phyloP scores from a whole-genome alignment of 78 protist species.

The Guillardia theta region DNA sequence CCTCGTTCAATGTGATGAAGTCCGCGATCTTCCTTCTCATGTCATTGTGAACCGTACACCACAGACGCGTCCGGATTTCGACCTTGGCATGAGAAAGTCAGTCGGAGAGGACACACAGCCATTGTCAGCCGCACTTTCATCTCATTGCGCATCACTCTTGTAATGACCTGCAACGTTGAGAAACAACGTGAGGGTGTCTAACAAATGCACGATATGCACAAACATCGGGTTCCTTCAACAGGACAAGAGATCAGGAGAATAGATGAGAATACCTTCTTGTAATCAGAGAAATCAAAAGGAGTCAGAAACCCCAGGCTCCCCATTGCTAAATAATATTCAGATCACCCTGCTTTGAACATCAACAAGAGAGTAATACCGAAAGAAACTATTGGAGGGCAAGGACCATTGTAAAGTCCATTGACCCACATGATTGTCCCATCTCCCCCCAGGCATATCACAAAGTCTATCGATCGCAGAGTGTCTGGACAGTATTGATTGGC shows the following conservation, averaged over 20 bases:
- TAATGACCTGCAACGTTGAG: too few species aligned
- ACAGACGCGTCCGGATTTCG: not conserved
- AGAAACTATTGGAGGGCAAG: constrained; percentile 76
- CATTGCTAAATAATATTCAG: not conserved
- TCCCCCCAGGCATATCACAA: constrained; percentile 87
- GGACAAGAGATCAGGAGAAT: too few species aligned
- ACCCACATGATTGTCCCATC: constrained; percentile 90
- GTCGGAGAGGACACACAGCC: too few species aligned
- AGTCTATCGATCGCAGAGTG: constrained; percentile 57
- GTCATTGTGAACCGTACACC: not conserved
- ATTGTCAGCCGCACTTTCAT: too few species aligned
- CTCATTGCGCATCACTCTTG: too few species aligned
- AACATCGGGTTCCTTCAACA: too few species aligned
- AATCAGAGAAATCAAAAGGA: constrained; percentile 57
- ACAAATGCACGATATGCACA: too few species aligned
- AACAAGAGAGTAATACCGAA: constrained; percentile 36
- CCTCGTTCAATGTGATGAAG: not conserved
- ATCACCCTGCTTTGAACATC: not conserved
- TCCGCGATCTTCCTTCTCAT: not conserved
- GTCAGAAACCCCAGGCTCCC: constrained; percentile 88
- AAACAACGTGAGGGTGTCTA: too few species aligned
- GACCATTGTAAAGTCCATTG: constrained; percentile 56
- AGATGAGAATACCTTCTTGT: not conserved
- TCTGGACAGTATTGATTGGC: not conserved
- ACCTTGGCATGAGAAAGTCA: not conserved